Evolutionary conservation across 2,329 filamentous ascomycete species (phyloP).

Genomic region (Ophiostoma novo-ulmi): DNA sequence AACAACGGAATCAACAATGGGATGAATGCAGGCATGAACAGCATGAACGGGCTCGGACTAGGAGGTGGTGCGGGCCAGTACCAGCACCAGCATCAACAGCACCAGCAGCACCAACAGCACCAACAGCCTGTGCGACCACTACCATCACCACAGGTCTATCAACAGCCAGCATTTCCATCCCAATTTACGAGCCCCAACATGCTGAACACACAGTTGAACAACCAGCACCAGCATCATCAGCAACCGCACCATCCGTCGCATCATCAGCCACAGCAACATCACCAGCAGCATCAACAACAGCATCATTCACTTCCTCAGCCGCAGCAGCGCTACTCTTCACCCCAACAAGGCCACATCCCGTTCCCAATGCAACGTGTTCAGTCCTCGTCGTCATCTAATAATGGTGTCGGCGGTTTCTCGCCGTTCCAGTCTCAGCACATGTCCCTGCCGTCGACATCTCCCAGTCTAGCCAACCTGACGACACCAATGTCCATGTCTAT

Average conservation of each 20-base stretch:
- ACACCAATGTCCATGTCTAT: conserved; percentile 20
- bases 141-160: conserved; percentile 25
- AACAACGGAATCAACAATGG: background rate
- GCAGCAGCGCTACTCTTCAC: conserved; percentile 17
- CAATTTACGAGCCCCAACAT: conserved; percentile 19
- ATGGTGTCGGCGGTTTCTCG: conserved; percentile 15
- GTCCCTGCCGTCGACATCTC: conserved; percentile 9
- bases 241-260: conserved; percentile 17
- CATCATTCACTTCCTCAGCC: background rate
- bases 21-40: conserved; percentile 8
- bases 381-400: conserved; percentile 17
- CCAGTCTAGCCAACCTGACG: conserved; percentile 18
- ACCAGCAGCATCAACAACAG: conserved; percentile 16
- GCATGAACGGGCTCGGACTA: conserved; percentile 6
- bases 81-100: conserved; percentile 14
- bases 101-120: background rate
- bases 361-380: conserved; percentile 21
- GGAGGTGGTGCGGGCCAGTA: conserved; percentile 16
- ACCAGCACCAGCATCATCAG: conserved; percentile 9
- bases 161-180: conserved; percentile 22
- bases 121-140: conserved; percentile 18
- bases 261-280: conserved; percentile 16
- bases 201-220: conserved; percentile 19
- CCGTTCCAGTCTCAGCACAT: conserved; percentile 20
- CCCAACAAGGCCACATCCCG: conserved; percentile 22